A percentile compares a stretch with the other conserved stretches of the same genome.
phyloP scores from a whole-genome alignment of 805 yeast species.

The Nakazawaea ernobii region DNA sequence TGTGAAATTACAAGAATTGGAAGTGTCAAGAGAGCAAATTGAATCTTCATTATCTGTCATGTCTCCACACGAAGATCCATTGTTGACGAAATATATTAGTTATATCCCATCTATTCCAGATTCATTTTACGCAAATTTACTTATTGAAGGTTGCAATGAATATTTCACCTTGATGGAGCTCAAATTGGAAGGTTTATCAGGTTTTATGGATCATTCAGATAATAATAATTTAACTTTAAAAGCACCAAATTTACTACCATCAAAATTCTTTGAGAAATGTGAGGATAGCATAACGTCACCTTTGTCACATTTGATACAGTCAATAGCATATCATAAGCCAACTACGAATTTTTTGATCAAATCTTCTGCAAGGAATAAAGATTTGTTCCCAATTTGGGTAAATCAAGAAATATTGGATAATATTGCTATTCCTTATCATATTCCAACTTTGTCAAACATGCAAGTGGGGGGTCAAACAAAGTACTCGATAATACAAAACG shows the following conservation, averaged over 20 bases:
- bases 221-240: neutral
- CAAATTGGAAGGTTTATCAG: neutral
- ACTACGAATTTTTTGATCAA: neutral
- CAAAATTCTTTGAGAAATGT: neutral
- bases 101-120: conserved; percentile 4
- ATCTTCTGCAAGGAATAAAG: neutral
- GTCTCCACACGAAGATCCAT: neutral
- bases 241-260: neutral
- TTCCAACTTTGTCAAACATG: neutral
- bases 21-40: neutral
- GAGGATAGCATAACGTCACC: neutral
- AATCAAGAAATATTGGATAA: neutral
- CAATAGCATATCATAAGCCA: neutral
- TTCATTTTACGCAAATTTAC: neutral
- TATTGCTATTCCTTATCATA: neutral
- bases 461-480: too few relatives aligned
- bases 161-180: neutral
- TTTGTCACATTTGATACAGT: conserved; percentile 2
- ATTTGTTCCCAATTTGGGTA: conserved; percentile 5
- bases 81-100: neutral
- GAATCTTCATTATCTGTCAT: neutral
- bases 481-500: neutral
- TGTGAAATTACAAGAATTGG: neutral
- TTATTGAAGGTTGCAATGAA: neutral
- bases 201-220: neutral